phyloP scores from a whole-genome alignment of 208 protist genomes.

The Trypanosoma grayi region DNA sequence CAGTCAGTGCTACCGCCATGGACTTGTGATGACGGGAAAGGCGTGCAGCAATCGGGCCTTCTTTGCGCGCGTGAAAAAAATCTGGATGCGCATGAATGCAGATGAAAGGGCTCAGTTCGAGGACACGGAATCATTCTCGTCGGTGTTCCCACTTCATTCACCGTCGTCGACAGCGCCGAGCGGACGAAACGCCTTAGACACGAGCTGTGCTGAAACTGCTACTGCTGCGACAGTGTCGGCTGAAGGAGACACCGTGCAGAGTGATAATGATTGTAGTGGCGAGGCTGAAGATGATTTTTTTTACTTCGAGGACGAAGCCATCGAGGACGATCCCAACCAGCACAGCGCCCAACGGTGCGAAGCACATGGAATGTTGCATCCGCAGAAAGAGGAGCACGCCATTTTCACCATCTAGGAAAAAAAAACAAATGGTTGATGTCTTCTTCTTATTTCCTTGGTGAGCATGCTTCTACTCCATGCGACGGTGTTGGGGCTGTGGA shows the following conservation, averaged over 20 bases:
- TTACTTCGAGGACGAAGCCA: constrained; percentile 31
- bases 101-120: constrained; percentile 59
- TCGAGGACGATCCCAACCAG: constrained; percentile 12
- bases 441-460: no score
- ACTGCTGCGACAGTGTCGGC: not conserved
- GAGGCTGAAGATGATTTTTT: constrained; percentile 8
- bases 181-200: not conserved
- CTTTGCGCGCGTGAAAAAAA: constrained; percentile 52
- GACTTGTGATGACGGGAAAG: constrained; percentile 34
- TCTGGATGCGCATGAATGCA: constrained; percentile 49
- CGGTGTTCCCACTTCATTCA: constrained; percentile 45
- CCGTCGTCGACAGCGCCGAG: not conserved
- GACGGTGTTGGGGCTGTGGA: no score
- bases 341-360: not conserved
- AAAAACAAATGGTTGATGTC: no score
- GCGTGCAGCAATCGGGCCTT: constrained; percentile 56
- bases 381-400: not conserved
- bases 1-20: constrained; percentile 51
- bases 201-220: not conserved
- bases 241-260: not conserved
- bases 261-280: not conserved
- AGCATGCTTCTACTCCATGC: no score
- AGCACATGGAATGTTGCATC: not conserved
- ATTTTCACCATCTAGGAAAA: constrained; percentile 14
- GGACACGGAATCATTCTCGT: constrained; percentile 37